phyloP scores from a whole-genome alignment of 1,139 yeast genomes.

The Sugiyamaella neomexicana region DNA sequence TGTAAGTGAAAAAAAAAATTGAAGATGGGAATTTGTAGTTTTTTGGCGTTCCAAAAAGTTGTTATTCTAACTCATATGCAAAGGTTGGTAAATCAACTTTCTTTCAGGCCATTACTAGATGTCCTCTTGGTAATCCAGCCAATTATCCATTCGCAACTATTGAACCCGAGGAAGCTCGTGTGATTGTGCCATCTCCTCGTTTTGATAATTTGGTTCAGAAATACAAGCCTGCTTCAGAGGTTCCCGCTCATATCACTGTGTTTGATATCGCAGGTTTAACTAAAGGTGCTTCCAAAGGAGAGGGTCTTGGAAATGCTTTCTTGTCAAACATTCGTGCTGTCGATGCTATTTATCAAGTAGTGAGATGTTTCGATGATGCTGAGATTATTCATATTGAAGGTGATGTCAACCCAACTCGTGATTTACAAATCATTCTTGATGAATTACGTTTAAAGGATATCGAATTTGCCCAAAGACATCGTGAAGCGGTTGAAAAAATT shows the following conservation, averaged over 20 bases:
- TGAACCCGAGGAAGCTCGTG: slow-evolving; percentile 99
- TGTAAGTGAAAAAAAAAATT: slow-evolving; percentile 27
- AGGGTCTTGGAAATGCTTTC: slow-evolving; percentile 97
- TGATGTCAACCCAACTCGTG: slow-evolving; percentile 95
- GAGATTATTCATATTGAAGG: slow-evolving; percentile 98
- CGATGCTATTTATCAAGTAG: slow-evolving; percentile 97
- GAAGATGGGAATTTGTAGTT: neutral
- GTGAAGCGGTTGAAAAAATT: slow-evolving; percentile 82
- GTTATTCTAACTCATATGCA: slow-evolving; percentile 53
- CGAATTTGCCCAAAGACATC: slow-evolving; percentile 88
- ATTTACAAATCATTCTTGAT: slow-evolving; percentile 85
- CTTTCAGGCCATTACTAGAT: slow-evolving; percentile 73
- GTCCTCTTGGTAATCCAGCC: slow-evolving; percentile 96
- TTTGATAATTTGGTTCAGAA: slow-evolving; percentile 70
- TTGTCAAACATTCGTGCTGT: slow-evolving; percentile 97
- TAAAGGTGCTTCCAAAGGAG: slow-evolving; percentile 97
- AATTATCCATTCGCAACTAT: slow-evolving; percentile 98
- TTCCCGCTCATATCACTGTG: slow-evolving; percentile 91
- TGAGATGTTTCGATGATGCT: slow-evolving; percentile 96
- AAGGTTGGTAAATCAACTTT: slow-evolving; percentile 87
- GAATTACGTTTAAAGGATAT: slow-evolving; percentile 96
- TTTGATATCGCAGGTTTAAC: slow-evolving; percentile 98
- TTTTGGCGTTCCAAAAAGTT: too few species aligned
- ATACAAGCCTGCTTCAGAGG: slow-evolving; percentile 81
- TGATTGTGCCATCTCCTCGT: slow-evolving; percentile 90